Evolutionary conservation across 371 early-diverging fungal genomes (phyloP).

Genomic region (Mitosporidium daphniae): DNA sequence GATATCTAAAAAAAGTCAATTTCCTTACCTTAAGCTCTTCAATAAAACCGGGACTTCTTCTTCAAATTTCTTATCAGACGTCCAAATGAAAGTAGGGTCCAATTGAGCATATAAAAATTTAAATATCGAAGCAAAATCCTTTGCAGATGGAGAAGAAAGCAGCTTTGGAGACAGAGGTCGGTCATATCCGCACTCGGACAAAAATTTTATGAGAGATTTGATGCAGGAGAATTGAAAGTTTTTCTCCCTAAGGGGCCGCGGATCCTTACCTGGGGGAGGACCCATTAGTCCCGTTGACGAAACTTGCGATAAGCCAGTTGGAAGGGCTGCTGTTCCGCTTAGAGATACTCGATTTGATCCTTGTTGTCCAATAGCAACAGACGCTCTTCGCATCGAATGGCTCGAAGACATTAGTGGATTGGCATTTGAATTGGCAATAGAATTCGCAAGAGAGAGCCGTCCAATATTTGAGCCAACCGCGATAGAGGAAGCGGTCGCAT

Average conservation of each 20-base stretch:
- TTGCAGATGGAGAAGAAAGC: slow-evolving; percentile 24
- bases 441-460: no score
- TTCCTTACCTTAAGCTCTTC: slow-evolving; percentile 17
- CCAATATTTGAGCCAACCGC: no score
- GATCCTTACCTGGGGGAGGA: no score
- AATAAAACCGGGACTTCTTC: slow-evolving; percentile 39
- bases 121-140: slow-evolving; percentile 58
- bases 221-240: slow-evolving; percentile 21
- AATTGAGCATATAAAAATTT: slow-evolving; percentile 37
- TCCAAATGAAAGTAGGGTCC: slow-evolving; percentile 21
- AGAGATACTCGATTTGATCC: no score
- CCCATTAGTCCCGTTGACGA: no score
- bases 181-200: slow-evolving; percentile 26
- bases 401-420: no score
- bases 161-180: slow-evolving; percentile 16
- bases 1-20: slow-evolving; percentile 28
- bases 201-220: slow-evolving; percentile 19
- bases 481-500: no score
- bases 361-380: no score
- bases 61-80: slow-evolving; percentile 23
- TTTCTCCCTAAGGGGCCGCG: slow-evolving; percentile 20
- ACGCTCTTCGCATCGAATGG: no score
- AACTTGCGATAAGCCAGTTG: no score
- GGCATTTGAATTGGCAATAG: no score
- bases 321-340: no score